These are phyloP conservation scores for Lipomyces spencermartinsiae DNA, from an alignment of 805 yeast species.

Conservation along the genomic window DNA sequence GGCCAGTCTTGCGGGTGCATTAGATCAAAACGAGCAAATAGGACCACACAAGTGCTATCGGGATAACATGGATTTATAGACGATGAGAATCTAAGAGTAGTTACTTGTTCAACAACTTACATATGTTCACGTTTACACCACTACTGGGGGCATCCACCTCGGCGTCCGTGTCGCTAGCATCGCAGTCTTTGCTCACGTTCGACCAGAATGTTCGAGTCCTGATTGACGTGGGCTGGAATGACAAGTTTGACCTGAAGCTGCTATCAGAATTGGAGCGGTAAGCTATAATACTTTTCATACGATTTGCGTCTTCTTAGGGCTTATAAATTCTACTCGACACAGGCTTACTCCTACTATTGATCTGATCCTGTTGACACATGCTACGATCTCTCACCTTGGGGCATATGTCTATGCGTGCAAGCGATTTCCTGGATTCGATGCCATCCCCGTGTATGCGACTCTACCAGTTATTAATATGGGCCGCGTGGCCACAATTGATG, in stretches of 20 bases:
- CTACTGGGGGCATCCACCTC: slow-evolving; percentile 36
- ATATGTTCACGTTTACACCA: slow-evolving; percentile 47
- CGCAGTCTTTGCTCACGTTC: slow-evolving; percentile 46
- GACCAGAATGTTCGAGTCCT: slow-evolving; percentile 45
- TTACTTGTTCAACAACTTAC: background rate
- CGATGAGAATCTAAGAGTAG: background rate
- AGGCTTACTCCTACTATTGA: slow-evolving; percentile 54
- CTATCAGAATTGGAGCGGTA: slow-evolving; percentile 30
- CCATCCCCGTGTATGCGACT: slow-evolving; percentile 76
- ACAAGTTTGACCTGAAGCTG: slow-evolving; percentile 30
- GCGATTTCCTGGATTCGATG: slow-evolving; percentile 60
- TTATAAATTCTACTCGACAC: background rate
- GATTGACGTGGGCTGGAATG: slow-evolving; percentile 52
- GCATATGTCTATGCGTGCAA: slow-evolving; percentile 73
- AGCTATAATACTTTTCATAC: background rate
- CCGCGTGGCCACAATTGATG: slow-evolving; percentile 81
- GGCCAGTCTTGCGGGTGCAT: too few species aligned
- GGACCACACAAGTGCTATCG: background rate
- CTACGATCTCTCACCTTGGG: slow-evolving; percentile 78
- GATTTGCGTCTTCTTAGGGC: background rate
- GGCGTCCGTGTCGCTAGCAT: slow-evolving; percentile 28
- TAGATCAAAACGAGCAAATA: too few species aligned
- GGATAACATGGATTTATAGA: background rate
- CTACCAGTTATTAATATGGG: slow-evolving; percentile 90
- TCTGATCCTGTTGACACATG: slow-evolving; percentile 81